Evolutionary conservation across 345 rosid species (phyloP), one percentile per base, ranked within the genome.

Genomic region (Hirschfeldia incana): DNA sequence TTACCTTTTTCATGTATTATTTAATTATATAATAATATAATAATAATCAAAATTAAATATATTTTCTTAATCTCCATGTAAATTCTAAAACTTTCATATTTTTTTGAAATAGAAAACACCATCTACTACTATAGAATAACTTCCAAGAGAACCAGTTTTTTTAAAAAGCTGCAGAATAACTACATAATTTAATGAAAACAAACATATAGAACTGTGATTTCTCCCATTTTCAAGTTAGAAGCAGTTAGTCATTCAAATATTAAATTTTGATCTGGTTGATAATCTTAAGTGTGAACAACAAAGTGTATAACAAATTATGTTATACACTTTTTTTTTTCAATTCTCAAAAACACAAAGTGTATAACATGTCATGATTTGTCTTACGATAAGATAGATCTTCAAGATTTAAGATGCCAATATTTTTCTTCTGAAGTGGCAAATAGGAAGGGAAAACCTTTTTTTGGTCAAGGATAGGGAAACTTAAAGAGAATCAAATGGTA

Each of bases 381-480:
- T n/a, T 49, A 49, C 57, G 8, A 49, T 49, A 49, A 49, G 57
- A 49, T 49, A 49, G 7, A 49, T 49, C 57, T 49, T n/a, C n/a
- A n/a, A 49, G 57, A 46, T 46, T 46, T 46, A 46, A 13, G 53
- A 46, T 46, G 53, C 44, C 13, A 46, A 46, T 46, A 46, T 46
- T 46, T 46, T 46, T 46, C 65, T 27, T 28, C 8, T 30, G 73
- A 59, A 76, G 63, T 59, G 73, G 62, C 28, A 34, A 27, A 51
- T 13, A 15, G 6, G 36, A 66, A 29, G 4, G 42, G 6, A 1
- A 1, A 29, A 42, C 27, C 21, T 26, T 1, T 39, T 39, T 39
- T 46, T 46, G 15, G 16, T 13, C 53, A 12, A 4, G 16, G 16
- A 12, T 34, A 46, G 4, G n/a, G 9, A 1, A 7, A 21, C 12